Evolutionary conservation across 176 grass and related monocot genomes (phyloP).

Genomic region (Carex parvula): DNA sequence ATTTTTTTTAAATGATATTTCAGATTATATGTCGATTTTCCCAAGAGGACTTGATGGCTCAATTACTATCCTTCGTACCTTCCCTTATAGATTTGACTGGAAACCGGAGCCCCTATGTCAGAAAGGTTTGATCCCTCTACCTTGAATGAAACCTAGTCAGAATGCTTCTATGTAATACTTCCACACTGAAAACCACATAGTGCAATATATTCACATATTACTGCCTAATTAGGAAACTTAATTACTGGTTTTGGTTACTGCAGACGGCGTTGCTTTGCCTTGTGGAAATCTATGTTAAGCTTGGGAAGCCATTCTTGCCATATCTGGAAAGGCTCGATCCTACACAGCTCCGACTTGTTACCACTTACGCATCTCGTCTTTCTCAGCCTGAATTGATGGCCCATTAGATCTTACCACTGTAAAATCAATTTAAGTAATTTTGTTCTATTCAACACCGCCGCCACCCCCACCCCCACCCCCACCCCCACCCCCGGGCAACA

Average conservation of each 20-base stretch:
- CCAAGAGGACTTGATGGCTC: slow-evolving; percentile 57
- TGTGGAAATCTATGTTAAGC: slow-evolving; percentile 77
- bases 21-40: slow-evolving; percentile 72
- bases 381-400: slow-evolving; percentile 31
- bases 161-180: background rate
- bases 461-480: too few relatives aligned
- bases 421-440: background rate
- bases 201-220: background rate
- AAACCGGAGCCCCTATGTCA: slow-evolving; percentile 65
- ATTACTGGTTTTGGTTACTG: background rate
- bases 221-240: background rate
- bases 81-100: slow-evolving; percentile 60
- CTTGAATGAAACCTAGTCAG: background rate
- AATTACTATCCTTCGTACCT: slow-evolving; percentile 63
- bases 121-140: slow-evolving; percentile 53
- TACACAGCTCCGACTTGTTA: slow-evolving; percentile 38
- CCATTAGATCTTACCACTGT: slow-evolving; percentile 4
- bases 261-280: slow-evolving; percentile 61
- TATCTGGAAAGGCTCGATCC: slow-evolving; percentile 44
- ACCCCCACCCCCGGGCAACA: background rate
- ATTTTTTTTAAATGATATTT: slow-evolving; percentile 18
- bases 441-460: background rate
- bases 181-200: background rate
- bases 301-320: slow-evolving; percentile 58
- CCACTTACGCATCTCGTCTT: slow-evolving; percentile 49